phyloP scores from a whole-genome alignment of 2,329 filamentous ascomycete species.

The Leptodontidium sp. region DNA sequence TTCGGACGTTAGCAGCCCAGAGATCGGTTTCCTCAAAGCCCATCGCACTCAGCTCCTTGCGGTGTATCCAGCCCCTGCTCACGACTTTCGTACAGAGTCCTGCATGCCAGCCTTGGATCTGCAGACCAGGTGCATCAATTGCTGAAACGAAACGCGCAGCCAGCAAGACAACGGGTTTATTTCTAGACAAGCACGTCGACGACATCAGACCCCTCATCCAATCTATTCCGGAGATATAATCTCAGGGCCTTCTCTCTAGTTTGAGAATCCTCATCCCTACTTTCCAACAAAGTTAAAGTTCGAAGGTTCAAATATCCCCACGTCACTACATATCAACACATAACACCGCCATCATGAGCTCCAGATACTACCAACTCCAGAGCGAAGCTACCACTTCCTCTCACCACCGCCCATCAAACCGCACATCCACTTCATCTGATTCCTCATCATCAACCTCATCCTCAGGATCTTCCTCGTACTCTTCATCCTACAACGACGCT shows the following conservation, averaged over 20 bases:
- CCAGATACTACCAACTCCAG: slow-evolving; percentile 31
- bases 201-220: slow-evolving; percentile 3
- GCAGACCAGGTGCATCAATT: slow-evolving; percentile 16
- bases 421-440: slow-evolving; percentile 36
- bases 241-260: background rate
- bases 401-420: slow-evolving; percentile 28
- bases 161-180: slow-evolving; percentile 3
- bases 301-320: background rate
- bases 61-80: background rate
- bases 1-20: background rate
- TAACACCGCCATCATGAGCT: slow-evolving; percentile 22
- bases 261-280: background rate
- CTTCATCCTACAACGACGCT: slow-evolving; percentile 32
- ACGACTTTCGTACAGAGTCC: background rate
- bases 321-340: background rate
- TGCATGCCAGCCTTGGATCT: slow-evolving; percentile 22
- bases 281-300: slow-evolving; percentile 6
- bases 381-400: slow-evolving; percentile 20
- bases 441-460: slow-evolving; percentile 34
- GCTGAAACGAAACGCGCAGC: slow-evolving; percentile 8
- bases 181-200: slow-evolving; percentile 5
- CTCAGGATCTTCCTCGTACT: slow-evolving; percentile 30
- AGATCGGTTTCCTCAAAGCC: slow-evolving; percentile 21
- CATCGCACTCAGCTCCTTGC: slow-evolving; percentile 9
- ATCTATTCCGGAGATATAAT: slow-evolving; percentile 7